These are phyloP conservation scores for Vigna angularis DNA, from an alignment of 306 rosid species.

Conservation along the genomic window DNA sequence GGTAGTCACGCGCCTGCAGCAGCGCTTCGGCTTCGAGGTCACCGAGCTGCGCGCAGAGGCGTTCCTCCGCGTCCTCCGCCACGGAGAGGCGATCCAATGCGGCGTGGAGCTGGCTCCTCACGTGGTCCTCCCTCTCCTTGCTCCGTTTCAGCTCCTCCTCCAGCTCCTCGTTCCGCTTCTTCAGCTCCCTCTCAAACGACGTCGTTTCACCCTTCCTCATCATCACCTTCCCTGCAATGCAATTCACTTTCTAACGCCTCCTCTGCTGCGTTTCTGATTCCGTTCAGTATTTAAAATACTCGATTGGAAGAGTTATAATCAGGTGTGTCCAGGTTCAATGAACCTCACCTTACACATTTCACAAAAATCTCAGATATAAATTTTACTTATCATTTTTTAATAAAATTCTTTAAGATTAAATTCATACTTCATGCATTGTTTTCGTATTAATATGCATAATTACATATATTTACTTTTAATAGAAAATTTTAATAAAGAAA, in stretches of 20 bases:
- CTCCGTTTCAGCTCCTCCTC: conserved; percentile 67
- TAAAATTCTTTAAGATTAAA: too few species aligned
- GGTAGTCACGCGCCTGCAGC: conserved; percentile 64
- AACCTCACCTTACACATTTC: conserved; percentile 2
- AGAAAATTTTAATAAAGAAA: too few species aligned
- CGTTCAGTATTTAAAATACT: background rate
- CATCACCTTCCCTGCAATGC: background rate
- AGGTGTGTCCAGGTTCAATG: conserved; percentile 40
- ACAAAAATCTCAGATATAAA: too few species aligned
- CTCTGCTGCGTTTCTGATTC: background rate
- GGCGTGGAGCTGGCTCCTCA: conserved; percentile 51
- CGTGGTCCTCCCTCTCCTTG: conserved; percentile 65
- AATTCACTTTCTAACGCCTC: background rate
- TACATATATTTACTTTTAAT: too few species aligned
- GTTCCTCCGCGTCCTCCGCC: conserved; percentile 85
- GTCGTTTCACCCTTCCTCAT: conserved; percentile 35
- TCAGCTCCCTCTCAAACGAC: conserved; percentile 42
- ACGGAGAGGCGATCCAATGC: conserved; percentile 58
- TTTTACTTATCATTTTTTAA: too few species aligned
- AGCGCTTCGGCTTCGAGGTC: conserved; percentile 80
- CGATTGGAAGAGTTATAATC: background rate
- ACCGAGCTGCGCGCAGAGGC: conserved; percentile 74
- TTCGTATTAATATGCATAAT: too few species aligned
- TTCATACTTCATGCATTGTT: too few species aligned
- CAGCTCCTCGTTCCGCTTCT: conserved; percentile 68